Evolutionary conservation across 2,329 filamentous ascomycete species (phyloP), one percentile per base, ranked within the genome.

Genomic region (Ophiosphaerella herpotricha): DNA sequence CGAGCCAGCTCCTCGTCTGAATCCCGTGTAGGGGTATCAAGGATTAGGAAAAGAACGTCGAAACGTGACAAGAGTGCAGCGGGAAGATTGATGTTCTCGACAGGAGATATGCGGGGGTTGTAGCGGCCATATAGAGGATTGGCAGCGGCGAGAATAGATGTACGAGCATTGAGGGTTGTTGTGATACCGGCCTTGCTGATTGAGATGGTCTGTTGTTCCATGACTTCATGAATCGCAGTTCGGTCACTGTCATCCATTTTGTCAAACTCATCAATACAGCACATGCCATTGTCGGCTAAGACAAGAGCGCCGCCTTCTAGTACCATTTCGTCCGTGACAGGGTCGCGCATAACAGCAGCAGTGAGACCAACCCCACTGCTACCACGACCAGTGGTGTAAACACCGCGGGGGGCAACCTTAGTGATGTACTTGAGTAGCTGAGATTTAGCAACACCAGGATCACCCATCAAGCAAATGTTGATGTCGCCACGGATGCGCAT

Each of bases 401-500:
- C 87, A 64, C 91, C 92, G 56, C 94, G 90, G 54, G 94, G 94
- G 1, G 94, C 93, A 26, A 99, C 94, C 78, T 99, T 97, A 59
- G 91, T 91, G 71, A 99, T 97, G 74, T 99, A 99, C 77, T 97
- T 97, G 60, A 99, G 83, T 60, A 99, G 79, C 78, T 99, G 94
- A 33, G 94, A 99, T 78, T 99, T 99, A 78, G 94, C 94, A 70
- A 99, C 94, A 90, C 94, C 94, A 71, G 94, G 94, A 69, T 99
- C 94, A 82, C 94, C 94, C 94, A 99, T 99, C 68, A 99, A 78
- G 74, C 94, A 97, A 56, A 99, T 88, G 77, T 99, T 99, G 80
- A 99, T 96, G 70, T 99, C 94, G 66, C 94, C 94, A 82, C 94
- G 91, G 71, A 99, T 99, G 67, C 91, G 89, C 94, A 99, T 97